Percentiles rank a stretch among this genome's conserved stretches.
These are phyloP conservation scores for Pterocarpus santalinus DNA, from an alignment of 306 rosid species.

Conservation along the genomic window DNA sequence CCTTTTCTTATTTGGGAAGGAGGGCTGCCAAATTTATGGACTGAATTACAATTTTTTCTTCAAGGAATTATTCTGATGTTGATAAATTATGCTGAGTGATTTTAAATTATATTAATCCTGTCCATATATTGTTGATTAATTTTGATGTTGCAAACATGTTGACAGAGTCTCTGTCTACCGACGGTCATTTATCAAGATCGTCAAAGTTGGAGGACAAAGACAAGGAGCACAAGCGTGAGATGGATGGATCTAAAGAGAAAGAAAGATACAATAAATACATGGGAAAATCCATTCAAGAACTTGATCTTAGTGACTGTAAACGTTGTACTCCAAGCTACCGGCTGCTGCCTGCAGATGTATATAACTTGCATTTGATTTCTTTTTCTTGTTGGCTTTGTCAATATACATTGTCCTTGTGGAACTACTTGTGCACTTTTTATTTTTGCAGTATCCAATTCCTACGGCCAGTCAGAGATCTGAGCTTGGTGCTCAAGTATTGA, in stretches of 20 bases:
- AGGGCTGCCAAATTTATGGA: conserved; percentile 35
- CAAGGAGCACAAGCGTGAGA: conserved; percentile 77
- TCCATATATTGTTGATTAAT: conserved; percentile 34
- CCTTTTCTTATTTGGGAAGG: conserved; percentile 13
- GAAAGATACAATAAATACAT: conserved; percentile 81
- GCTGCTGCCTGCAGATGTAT: conserved; percentile 89
- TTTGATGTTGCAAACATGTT: conserved; percentile 47
- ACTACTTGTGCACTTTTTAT: conserved; percentile 44
- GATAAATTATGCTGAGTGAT: conserved; percentile 28
- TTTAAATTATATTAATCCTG: conserved; percentile 14
- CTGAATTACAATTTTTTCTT: conserved; percentile 7
- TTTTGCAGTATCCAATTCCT: conserved; percentile 94
- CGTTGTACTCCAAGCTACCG: conserved; percentile 96
- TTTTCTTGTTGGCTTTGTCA: conserved; percentile 38
- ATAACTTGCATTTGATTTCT: conserved; percentile 23
- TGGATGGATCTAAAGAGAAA: conserved; percentile 83
- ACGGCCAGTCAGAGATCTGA: conserved; percentile 89
- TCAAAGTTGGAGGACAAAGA: conserved; percentile 85
- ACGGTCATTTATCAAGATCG: conserved; percentile 70
- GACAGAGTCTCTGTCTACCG: conserved; percentile 78
- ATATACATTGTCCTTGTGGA: conserved; percentile 26
- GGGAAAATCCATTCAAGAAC: conserved; percentile 95
- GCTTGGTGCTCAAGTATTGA: conserved; percentile 89
- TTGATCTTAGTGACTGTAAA: conserved; percentile 88
- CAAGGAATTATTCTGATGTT: conserved; percentile 33